Conservation (phyloP, 2,329 filamentous ascomycete genomes). For the Coleophoma eucalyptorum region DNA sequence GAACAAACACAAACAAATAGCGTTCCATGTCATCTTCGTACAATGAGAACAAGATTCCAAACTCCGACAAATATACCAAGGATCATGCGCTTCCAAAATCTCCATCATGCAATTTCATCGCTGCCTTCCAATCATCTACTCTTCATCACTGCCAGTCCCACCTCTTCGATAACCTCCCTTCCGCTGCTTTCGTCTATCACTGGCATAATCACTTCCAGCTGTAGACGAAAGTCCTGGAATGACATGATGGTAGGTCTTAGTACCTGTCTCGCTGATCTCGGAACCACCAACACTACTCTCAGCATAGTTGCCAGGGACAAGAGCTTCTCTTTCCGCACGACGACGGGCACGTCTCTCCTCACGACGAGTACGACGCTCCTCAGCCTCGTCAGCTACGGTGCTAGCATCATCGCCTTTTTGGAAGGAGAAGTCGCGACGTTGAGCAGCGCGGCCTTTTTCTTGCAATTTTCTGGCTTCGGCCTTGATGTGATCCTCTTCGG, state of each 20-base stretch:
- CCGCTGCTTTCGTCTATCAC: conserved; percentile 25
- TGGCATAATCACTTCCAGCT: conserved; percentile 22
- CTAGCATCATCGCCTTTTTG: conserved; percentile 22
- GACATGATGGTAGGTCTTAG: conserved; percentile 28
- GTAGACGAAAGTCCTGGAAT: conserved; percentile 25
- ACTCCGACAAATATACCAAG: too few relatives aligned
- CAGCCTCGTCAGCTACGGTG: conserved; percentile 13
- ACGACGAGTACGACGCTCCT: conserved; percentile 2
- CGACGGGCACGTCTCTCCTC: conserved; percentile 7
- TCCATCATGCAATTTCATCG: background rate
- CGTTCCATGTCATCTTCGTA: too few relatives aligned
- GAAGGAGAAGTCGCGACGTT: conserved; percentile 28
- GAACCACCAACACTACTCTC: conserved; percentile 11
- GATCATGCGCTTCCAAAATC: too few relatives aligned
- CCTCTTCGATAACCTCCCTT: conserved; percentile 18
- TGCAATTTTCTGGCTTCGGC: conserved; percentile 53
- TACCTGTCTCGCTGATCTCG: conserved; percentile 24
- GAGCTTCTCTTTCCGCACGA: conserved; percentile 7
- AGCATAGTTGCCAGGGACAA: conserved; percentile 16
- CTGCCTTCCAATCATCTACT: background rate
- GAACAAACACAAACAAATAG: too few relatives aligned
- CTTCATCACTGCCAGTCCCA: background rate
- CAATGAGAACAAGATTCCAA: too few relatives aligned
- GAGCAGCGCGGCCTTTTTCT: conserved; percentile 43
- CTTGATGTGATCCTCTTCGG: conserved; percentile 42